Conservation (phyloP, 768 basidiomycete species). For the Leccinum olivaceopallidum region DNA sequence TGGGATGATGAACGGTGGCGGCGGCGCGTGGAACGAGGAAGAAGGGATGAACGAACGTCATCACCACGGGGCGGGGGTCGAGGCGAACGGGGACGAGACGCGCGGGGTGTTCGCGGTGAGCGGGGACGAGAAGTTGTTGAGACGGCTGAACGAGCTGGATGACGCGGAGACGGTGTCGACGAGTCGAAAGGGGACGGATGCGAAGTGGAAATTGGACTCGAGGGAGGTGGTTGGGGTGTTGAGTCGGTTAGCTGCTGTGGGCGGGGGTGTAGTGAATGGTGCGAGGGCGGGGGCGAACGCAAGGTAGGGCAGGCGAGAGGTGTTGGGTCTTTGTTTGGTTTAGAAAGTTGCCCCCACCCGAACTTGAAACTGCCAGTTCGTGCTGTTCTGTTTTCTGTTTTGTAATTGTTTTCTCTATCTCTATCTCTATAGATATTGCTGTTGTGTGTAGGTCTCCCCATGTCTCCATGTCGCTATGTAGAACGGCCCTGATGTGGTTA, state of each 20-base stretch:
- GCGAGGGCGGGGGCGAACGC: neutral
- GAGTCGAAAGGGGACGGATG: constrained; percentile 75
- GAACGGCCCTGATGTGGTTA: neutral
- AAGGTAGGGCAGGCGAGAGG: neutral
- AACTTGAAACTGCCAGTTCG: neutral
- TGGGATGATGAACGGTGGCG: constrained; percentile 29
- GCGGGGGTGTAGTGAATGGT: constrained; percentile 4
- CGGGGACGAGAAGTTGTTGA: constrained; percentile 76
- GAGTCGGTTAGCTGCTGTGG: constrained; percentile 7
- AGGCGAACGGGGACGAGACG: constrained; percentile 39
- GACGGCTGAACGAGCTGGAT: constrained; percentile 74
- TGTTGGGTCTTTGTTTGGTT: too few species aligned
- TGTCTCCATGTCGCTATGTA: neutral
- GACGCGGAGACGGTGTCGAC: constrained; percentile 71
- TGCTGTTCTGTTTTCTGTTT: neutral
- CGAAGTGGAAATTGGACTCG: constrained; percentile 59
- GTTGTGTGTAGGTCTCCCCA: neutral
- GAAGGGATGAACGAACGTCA: constrained; percentile 10
- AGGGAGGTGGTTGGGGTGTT: constrained; percentile 39
- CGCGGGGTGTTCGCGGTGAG: constrained; percentile 68
- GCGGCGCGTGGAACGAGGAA: neutral
- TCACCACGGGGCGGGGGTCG: constrained; percentile 14
- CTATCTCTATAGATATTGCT: neutral
- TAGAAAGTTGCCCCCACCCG: neutral
- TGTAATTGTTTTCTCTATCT: neutral